Conservation (phyloP, 345 rosid genomes). For the Citrus sp. region DNA sequence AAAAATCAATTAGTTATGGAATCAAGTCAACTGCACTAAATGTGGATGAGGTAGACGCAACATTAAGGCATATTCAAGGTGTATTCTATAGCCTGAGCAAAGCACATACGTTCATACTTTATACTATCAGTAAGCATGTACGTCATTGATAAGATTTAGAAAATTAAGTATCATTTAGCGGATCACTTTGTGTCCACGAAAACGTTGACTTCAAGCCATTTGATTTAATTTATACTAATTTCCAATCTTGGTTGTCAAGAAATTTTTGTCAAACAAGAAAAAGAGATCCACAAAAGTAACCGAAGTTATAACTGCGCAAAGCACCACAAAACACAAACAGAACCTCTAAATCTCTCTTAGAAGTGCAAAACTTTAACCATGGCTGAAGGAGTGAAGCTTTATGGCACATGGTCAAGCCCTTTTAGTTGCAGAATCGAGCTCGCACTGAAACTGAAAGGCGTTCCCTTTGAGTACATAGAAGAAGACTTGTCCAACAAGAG, state of each 20-base stretch:
- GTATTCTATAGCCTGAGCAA: too few relatives aligned
- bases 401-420: constrained; percentile 25
- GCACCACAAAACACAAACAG: background rate
- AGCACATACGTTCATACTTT: too few relatives aligned
- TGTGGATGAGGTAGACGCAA: too few relatives aligned
- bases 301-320: background rate
- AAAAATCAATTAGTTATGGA: too few relatives aligned
- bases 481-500: constrained; percentile 38
- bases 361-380: background rate
- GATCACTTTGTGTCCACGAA: too few relatives aligned
- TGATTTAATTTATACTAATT: background rate
- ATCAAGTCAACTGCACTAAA: too few relatives aligned
- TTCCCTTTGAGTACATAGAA: constrained; percentile 34
- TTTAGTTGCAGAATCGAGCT: constrained; percentile 34
- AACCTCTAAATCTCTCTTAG: background rate
- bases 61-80: too few relatives aligned
- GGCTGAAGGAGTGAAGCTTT: constrained; percentile 3
- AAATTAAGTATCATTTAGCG: too few relatives aligned
- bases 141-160: background rate
- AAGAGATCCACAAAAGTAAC: background rate
- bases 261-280: background rate
- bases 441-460: constrained; percentile 39
- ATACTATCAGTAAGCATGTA: background rate
- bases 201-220: background rate
- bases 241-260: background rate